A percentile compares a stretch with the other conserved stretches of the same genome.
phyloP scores from a whole-genome alignment of 1,284 basidiomycete species.

The Ceratobasidium sp. region DNA sequence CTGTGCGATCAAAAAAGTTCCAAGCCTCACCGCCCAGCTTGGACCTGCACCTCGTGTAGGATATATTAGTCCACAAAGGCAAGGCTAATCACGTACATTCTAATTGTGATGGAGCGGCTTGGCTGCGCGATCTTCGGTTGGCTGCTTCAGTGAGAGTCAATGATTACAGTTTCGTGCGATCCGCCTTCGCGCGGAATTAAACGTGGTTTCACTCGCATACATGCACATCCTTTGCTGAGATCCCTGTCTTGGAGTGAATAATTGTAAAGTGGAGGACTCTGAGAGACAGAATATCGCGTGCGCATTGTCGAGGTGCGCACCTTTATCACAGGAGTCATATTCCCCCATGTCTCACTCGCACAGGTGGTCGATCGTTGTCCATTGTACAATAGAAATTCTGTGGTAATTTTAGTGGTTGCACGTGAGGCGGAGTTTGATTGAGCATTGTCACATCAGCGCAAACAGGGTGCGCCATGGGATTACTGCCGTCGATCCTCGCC shows the following conservation, averaged over 20 bases:
- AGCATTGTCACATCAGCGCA: not conserved
- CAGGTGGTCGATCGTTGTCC: constrained; percentile 9
- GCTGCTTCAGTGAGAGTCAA: too few species aligned
- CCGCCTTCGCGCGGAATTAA: not conserved
- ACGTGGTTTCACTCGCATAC: not conserved
- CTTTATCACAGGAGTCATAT: not conserved
- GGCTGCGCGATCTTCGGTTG: too few species aligned
- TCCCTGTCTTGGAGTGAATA: not conserved
- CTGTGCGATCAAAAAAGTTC: too few species aligned
- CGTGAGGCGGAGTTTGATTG: constrained; percentile 23
- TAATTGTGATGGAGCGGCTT: too few species aligned
- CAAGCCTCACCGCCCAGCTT: not conserved
- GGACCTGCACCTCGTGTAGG: not conserved
- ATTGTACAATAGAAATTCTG: constrained; percentile 6
- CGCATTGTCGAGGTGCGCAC: not conserved
- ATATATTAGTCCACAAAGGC: not conserved
- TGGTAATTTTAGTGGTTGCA: not conserved
- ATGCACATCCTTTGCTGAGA: not conserved
- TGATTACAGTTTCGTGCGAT: too few species aligned
- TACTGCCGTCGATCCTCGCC: not conserved
- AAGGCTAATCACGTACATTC: not conserved
- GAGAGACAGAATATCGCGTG: not conserved
- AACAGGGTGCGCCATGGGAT: constrained; percentile 29
- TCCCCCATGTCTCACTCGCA: constrained; percentile 4
- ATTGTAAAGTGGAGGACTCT: not conserved